These are phyloP conservation scores for Climacium dendroides DNA, from an alignment of 225 moss, liverwort and hornwort genomes.

Conservation along the genomic window DNA sequence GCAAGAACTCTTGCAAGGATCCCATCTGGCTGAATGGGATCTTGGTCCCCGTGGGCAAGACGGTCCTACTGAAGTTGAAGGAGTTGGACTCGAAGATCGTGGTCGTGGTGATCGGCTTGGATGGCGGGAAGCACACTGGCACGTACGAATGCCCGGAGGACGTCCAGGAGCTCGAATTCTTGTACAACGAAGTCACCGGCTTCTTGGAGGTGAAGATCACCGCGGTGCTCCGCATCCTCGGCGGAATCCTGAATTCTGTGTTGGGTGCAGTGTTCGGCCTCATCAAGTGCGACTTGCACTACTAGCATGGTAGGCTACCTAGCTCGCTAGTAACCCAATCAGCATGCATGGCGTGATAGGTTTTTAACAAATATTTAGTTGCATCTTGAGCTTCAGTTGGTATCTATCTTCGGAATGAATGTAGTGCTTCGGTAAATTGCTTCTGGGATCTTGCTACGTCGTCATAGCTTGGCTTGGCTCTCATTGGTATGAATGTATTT, in stretches of 20 bases:
- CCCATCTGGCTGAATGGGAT: not conserved
- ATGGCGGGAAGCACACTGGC: not conserved
- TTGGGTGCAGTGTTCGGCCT: fast-evolving
- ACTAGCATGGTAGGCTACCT: not conserved
- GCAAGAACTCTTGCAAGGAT: not conserved
- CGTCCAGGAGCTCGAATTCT: not conserved
- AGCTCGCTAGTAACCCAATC: too few relatives aligned
- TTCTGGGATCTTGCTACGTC: not conserved
- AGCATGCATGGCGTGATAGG: not conserved
- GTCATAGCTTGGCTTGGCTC: not conserved
- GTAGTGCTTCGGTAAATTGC: not conserved
- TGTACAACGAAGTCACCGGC: not conserved
- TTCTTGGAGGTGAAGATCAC: not conserved
- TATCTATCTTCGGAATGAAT: not conserved
- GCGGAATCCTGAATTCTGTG: not conserved
- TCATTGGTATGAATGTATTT: not conserved
- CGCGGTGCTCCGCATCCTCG: not conserved
- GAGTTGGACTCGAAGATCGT: fast-evolving
- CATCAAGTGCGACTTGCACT: not conserved
- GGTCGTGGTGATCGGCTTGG: too few relatives aligned
- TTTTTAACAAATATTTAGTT: too few relatives aligned
- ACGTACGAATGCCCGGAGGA: not conserved
- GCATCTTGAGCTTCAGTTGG: not conserved
- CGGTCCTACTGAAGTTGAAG: too few relatives aligned
- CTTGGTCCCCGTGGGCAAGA: not conserved